phyloP scores from a whole-genome alignment of 768 basidiomycete species.

The Auricularia sp. region DNA sequence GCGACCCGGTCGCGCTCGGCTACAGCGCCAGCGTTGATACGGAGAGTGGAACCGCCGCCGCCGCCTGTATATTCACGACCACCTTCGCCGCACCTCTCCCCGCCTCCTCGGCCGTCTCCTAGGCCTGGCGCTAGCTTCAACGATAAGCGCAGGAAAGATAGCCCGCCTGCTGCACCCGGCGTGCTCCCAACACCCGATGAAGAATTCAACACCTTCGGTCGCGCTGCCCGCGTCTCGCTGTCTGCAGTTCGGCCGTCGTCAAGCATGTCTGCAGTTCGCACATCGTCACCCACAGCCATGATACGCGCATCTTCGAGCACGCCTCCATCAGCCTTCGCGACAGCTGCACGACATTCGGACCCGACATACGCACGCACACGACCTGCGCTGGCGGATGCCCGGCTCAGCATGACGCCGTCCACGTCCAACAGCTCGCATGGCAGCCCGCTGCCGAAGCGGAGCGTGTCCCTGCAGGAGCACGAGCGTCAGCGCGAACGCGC shows the following conservation, averaged over 20 bases:
- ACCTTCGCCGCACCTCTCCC: neutral
- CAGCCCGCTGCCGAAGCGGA: neutral
- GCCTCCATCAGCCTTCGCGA: neutral
- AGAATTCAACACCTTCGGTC: neutral
- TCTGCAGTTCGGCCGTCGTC: neutral
- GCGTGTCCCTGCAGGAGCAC: neutral
- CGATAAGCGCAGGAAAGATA: neutral
- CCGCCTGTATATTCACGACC: neutral
- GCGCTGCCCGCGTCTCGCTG: neutral
- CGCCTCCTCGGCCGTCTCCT: neutral
- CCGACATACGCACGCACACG: neutral
- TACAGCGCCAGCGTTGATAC: neutral
- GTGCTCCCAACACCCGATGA: neutral
- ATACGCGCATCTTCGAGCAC: neutral
- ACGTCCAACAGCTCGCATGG: neutral
- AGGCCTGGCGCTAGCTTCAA: neutral
- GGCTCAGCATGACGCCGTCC: neutral
- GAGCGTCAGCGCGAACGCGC: neutral
- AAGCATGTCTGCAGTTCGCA: neutral
- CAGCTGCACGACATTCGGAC: neutral
- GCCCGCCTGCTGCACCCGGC: neutral
- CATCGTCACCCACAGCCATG: neutral
- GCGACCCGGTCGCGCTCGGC: neutral
- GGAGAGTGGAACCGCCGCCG: neutral
- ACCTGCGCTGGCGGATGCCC: neutral